These are phyloP conservation scores for Intubia oerlemansii DNA, from an alignment of 2,329 filamentous ascomycete genomes.

Conservation along the genomic window DNA sequence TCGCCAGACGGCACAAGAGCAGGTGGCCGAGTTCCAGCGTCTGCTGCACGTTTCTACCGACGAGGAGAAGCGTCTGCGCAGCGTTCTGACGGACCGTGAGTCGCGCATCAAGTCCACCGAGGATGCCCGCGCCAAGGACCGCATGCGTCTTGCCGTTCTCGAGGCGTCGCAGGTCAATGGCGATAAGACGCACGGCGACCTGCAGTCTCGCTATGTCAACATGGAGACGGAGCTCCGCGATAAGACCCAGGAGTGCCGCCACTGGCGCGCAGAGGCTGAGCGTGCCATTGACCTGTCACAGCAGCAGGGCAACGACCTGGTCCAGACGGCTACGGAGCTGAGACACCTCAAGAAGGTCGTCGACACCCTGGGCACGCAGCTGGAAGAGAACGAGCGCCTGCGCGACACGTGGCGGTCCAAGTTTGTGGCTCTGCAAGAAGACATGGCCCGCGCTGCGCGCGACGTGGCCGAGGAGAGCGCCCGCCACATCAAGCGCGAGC, in stretches of 20 bases:
- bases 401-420: constrained; percentile 70
- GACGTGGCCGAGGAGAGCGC: constrained; percentile 71
- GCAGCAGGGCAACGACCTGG: constrained; percentile 26
- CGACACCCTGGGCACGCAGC: constrained; percentile 51
- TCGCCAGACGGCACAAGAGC: constrained; percentile 49
- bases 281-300: constrained; percentile 29
- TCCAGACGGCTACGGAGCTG: constrained; percentile 33
- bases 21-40: constrained; percentile 49
- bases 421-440: constrained; percentile 67
- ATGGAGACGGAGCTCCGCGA: constrained; percentile 33
- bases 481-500: constrained; percentile 56
- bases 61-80: constrained; percentile 46
- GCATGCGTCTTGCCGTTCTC: constrained; percentile 42
- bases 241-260: constrained; percentile 32
- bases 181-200: constrained; percentile 30
- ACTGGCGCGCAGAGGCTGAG: constrained; percentile 41
- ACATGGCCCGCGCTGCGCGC: constrained; percentile 60
- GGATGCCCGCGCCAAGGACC: constrained; percentile 28
- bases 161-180: constrained; percentile 42
- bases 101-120: constrained; percentile 39
- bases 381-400: constrained; percentile 69
- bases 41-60: constrained; percentile 48
- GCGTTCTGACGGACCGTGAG: constrained; percentile 48
- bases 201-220: constrained; percentile 30
- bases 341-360: constrained; percentile 56